Base-by-base conservation (phyloP, 148 eudicot genomes). In the Cornus suecica region DNA sequence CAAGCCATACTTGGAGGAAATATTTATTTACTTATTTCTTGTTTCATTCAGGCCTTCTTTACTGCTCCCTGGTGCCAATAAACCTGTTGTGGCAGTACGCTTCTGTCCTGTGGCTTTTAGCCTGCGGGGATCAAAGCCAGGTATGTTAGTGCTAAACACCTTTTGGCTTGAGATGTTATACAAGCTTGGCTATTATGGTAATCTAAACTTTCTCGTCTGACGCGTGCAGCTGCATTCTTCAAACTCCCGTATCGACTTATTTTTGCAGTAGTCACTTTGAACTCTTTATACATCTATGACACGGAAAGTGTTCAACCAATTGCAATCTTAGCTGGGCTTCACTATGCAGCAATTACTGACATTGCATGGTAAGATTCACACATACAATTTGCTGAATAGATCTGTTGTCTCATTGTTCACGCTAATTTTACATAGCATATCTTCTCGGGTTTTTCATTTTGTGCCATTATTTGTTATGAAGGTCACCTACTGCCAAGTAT, bases 311-410 rank as follows among this genome's bases (percentile, higher is more conserved):
- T 81, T 76, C 83, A 85, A 73, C 99, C 99, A 48, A 84, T 96
- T 70, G 89, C 89, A 70, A 78, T 96, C 66, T 78, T 88, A 72
- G 98, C 99, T 72, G 98, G 99, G 75, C 88, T 96, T 67, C 99
- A 96, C 82, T 96, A 96, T 87, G 97, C 99, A 64, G 94, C 99
- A 60, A 82, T 96, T 71, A 90, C 99, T 60, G 99, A 96, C 80
- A 88, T 96, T 25, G 87, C 94, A 70, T 96, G 99, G 99, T 96
- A 88, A 26, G 2, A 22, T 56, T 73, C 14, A 71, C 30, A 23
- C n/a, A 8, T 14, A 42, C 25, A 14, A 26, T 28, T 22, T 31
- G 11, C 25, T 30, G 58, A 66, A 69, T 34, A 22, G 28, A 73
- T 75, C 8, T 48, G 34, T 27, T 70, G 74, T 37, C 65, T 45